phyloP scores from a whole-genome alignment of 805 yeast species.

The Ogataea henricii region DNA sequence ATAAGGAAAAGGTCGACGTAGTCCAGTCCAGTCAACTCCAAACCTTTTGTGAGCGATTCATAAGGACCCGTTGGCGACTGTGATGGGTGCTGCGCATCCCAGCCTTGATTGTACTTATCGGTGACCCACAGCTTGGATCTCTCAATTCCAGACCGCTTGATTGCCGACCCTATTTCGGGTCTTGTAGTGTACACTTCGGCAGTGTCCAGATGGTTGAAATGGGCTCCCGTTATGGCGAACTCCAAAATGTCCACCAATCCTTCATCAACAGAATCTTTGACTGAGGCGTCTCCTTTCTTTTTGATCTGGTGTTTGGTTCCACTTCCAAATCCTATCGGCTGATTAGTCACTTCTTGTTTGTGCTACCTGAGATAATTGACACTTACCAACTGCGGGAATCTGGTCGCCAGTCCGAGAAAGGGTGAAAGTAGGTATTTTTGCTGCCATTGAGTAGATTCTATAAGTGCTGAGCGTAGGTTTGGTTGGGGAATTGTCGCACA shows the following conservation, averaged over 20 bases:
- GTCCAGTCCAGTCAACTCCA: slow-evolving; percentile 49
- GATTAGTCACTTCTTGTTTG: background rate
- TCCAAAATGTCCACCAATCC: slow-evolving; percentile 47
- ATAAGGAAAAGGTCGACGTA: slow-evolving; percentile 64
- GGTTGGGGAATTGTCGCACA: too few species aligned
- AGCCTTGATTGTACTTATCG: slow-evolving; percentile 55
- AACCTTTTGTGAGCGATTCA: slow-evolving; percentile 47
- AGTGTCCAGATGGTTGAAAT: slow-evolving; percentile 64
- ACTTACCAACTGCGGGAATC: slow-evolving; percentile 46
- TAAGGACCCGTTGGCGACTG: slow-evolving; percentile 42
- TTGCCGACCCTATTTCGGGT: slow-evolving; percentile 57
- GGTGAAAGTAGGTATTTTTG: slow-evolving; percentile 27
- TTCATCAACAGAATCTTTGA: slow-evolving; percentile 31
- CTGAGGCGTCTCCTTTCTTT: slow-evolving; percentile 30
- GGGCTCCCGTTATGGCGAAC: slow-evolving; percentile 47
- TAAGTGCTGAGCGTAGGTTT: too few species aligned
- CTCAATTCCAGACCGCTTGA: slow-evolving; percentile 42
- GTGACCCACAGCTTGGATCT: slow-evolving; percentile 60
- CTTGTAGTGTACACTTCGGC: slow-evolving; percentile 70
- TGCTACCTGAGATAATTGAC: background rate
- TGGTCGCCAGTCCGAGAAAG: slow-evolving; percentile 31
- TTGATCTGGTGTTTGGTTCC: slow-evolving; percentile 57
- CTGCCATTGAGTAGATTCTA: background rate
- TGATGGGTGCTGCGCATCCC: slow-evolving; percentile 29
- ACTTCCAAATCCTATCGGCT: slow-evolving; percentile 42